Evolutionary conservation across 441 rosid genomes (phyloP), one percentile per base, ranked within the genome.

Genomic region (Isatis lusitanica): DNA sequence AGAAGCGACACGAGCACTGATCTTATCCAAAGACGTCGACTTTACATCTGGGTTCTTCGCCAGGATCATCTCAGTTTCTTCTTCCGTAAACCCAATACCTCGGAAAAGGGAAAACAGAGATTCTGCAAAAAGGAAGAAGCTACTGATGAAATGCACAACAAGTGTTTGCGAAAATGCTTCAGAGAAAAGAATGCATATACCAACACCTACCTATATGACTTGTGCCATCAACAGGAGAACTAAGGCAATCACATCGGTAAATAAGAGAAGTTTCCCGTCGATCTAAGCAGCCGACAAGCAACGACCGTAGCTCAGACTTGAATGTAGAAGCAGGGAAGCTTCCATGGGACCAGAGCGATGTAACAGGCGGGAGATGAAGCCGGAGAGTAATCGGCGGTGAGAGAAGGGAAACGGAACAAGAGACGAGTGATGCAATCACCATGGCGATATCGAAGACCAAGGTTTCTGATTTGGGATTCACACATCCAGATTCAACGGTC

Each of bases 11-110:
- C 86, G 82, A 31, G 38, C 76, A 60, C 68, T 40, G 30, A 88
- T 67, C n/a, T 66, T 76, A 63, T 78, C 78, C 51, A 74, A 76
- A 74, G 80, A 39, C 42, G 58, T 47, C 28, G 61, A 74, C 53
- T 66, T 70, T 63, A 87, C 38, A 76, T 64, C 81, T 31, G 88
- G 88, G 70, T 83, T 84, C 74, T 75, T 82, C 62, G 64, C 59
- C 21, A 86, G 42, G 39, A 90, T 70, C 28, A 50, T 63, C 57
- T 63, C 80, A 2, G 70, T 72, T 78, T 84, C 90, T 48, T 70
- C 81, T 26, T 80, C 85, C n/a, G 7, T 43, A 28, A 88, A 59
- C 42, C 90, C 91, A 18, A 85, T 44, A 68, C 64, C 88, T 59
- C 70, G 81, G 9, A 92, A 83, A 13, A 88, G 63, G 16, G 86